phyloP scores from a whole-genome alignment of 257 asterid genomes.

The Solanum etuberosum region DNA sequence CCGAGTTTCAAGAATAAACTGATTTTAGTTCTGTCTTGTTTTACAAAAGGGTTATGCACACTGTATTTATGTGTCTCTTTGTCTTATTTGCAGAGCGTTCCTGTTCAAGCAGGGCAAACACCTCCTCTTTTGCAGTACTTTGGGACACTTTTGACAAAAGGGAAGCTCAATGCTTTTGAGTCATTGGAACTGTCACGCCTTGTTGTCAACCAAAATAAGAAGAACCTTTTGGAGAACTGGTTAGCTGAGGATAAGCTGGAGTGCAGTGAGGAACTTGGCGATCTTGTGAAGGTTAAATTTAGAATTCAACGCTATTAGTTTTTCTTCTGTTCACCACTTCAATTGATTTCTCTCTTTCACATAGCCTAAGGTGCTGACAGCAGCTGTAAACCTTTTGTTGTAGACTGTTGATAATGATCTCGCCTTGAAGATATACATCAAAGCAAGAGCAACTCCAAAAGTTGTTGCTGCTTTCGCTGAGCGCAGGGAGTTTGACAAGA shows the following conservation, averaged over 20 bases:
- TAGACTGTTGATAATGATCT: constrained; percentile 99
- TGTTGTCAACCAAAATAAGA: constrained; percentile 96
- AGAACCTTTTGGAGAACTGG: constrained; percentile 96
- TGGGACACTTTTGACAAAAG: constrained; percentile 88
- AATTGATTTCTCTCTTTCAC: neutral
- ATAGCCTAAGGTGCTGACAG: neutral
- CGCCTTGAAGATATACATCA: constrained; percentile 87
- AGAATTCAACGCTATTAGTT: neutral
- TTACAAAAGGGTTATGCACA: neutral
- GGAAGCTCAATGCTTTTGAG: constrained; percentile 94
- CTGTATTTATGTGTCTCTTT: neutral
- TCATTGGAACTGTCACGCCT: constrained; percentile 94
- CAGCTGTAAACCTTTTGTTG: constrained; percentile 5
- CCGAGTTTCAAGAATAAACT: neutral
- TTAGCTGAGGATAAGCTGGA: constrained; percentile 97
- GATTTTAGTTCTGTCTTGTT: neutral
- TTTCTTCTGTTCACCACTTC: neutral
- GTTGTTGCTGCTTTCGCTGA: constrained; percentile 99
- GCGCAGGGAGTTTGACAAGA: constrained; percentile 97
- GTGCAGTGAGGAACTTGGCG: constrained; percentile 99
- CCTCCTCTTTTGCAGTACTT: constrained; percentile 99
- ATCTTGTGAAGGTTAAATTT: constrained; percentile 82
- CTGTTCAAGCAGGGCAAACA: constrained; percentile 99
- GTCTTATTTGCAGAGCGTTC: constrained; percentile 69
- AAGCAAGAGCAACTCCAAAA: constrained; percentile 99